Evolutionary conservation across 805 yeast species (phyloP).

Genomic region (Vanderwaltozyma tropicalis): DNA sequence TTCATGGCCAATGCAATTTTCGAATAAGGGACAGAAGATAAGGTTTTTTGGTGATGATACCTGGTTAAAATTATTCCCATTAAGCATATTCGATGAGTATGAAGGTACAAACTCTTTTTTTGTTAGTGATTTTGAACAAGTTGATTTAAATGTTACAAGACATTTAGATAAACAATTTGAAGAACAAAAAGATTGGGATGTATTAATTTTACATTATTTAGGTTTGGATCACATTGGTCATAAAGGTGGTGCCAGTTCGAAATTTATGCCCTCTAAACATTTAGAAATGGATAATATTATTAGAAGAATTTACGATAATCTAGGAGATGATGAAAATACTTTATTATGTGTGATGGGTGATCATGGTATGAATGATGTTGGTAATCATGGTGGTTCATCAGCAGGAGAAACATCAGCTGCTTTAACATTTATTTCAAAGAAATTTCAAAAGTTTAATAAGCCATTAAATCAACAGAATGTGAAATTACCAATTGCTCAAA

Average conservation of each 20-base stretch:
- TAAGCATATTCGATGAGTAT: constrained; percentile 40
- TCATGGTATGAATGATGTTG: constrained; percentile 93
- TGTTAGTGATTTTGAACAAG: constrained; percentile 91
- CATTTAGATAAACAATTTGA: constrained; percentile 58
- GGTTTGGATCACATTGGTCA: constrained; percentile 98
- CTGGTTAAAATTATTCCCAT: constrained; percentile 86
- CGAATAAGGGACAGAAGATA: constrained; percentile 30
- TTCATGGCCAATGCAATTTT: constrained; percentile 74
- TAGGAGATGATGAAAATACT: constrained; percentile 39
- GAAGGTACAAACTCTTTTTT: constrained; percentile 93
- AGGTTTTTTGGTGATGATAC: constrained; percentile 97
- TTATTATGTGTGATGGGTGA: constrained; percentile 77
- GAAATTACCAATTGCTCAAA: constrained; percentile 12
- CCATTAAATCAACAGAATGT: constrained; percentile 10
- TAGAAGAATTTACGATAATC: constrained; percentile 37
- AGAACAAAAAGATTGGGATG: constrained; percentile 55
- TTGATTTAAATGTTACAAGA: constrained; percentile 85
- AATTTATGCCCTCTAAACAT: constrained; percentile 75
- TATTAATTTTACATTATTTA: constrained; percentile 74
- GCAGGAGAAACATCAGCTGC: constrained; percentile 88
- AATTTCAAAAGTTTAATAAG: constrained; percentile 30
- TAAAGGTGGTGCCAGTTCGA: constrained; percentile 82
- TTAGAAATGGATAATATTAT: constrained; percentile 74
- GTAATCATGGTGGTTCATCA: constrained; percentile 96
- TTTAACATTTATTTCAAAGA: constrained; percentile 55